Conservation (phyloP, 78 protist species). For the Chrysochromulina tobinii region DNA sequence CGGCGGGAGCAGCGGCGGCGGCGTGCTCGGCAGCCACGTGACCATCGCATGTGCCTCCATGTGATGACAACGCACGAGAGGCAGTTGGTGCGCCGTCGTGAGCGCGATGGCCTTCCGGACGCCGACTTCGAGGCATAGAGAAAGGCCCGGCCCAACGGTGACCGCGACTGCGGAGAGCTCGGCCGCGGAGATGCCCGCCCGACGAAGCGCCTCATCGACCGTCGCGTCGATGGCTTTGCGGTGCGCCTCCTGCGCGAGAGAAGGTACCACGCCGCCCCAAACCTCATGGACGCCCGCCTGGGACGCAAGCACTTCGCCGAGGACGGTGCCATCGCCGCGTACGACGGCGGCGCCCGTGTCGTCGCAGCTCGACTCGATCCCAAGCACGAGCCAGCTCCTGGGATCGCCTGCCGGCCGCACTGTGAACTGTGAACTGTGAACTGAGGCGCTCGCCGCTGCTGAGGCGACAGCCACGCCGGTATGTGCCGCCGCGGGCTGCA, state of each 20-base stretch:
- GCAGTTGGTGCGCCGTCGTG: not conserved
- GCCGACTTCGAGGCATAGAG: slow-evolving; percentile 13
- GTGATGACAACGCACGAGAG: slow-evolving; percentile 31
- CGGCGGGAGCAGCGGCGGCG: not conserved
- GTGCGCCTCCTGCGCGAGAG: slow-evolving; percentile 38
- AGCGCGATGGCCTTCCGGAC: not conserved
- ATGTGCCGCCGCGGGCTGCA: not conserved
- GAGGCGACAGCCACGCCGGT: not conserved
- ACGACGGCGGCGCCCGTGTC: slow-evolving; percentile 54
- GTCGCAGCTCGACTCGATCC: slow-evolving; percentile 58
- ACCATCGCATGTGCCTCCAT: slow-evolving; percentile 43
- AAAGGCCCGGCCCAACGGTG: slow-evolving; percentile 39
- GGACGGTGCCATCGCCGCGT: not conserved
- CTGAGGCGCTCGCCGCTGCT: no score
- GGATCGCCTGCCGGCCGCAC: not conserved
- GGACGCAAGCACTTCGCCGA: not conserved
- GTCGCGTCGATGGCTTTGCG: slow-evolving; percentile 3
- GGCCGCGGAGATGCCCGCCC: not conserved
- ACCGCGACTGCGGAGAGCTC: slow-evolving; percentile 34
- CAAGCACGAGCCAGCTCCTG: slow-evolving; percentile 26
- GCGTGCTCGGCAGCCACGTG: slow-evolving; percentile 20
- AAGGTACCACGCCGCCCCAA: slow-evolving; percentile 38
- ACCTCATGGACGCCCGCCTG: slow-evolving; percentile 5
- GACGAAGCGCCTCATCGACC: not conserved
- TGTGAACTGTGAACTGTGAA: no score